phyloP scores from a whole-genome alignment of 441 rosid species.

The Populus trichocarpa region DNA sequence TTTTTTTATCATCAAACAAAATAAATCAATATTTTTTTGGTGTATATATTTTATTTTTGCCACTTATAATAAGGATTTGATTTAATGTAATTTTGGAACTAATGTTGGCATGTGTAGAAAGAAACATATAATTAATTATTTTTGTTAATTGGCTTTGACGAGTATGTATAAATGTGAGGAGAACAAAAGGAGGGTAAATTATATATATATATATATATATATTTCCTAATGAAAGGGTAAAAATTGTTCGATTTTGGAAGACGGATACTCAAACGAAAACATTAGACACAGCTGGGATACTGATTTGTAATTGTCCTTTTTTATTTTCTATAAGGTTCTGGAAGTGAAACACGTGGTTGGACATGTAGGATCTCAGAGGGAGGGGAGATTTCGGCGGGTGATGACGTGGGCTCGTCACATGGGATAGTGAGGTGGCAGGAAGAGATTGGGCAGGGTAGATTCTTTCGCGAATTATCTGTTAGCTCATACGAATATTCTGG shows the following conservation, averaged over 20 bases:
- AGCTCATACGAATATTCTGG: background rate
- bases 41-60: too few species aligned
- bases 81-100: too few species aligned
- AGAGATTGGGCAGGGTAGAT: conserved; percentile 1
- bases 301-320: background rate
- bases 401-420: conserved; percentile 13
- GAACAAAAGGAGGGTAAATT: too few species aligned
- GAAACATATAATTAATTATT: too few species aligned
- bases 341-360: conserved; percentile 22
- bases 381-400: conserved; percentile 11
- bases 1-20: too few species aligned
- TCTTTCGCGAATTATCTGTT: background rate
- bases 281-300: background rate
- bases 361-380: conserved; percentile 20
- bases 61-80: too few species aligned
- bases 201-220: too few species aligned
- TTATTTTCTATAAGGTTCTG: conserved; percentile 22
- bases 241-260: background rate
- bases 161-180: too few species aligned
- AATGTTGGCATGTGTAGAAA: too few species aligned
- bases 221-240: background rate
- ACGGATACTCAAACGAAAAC: background rate
- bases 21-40: too few species aligned
- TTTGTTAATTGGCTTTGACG: too few species aligned
- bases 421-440: conserved; percentile 6